Evolutionary conservation across 352 stramenopile genomes (phyloP).

Genomic region (Blastocystis sp.): DNA sequence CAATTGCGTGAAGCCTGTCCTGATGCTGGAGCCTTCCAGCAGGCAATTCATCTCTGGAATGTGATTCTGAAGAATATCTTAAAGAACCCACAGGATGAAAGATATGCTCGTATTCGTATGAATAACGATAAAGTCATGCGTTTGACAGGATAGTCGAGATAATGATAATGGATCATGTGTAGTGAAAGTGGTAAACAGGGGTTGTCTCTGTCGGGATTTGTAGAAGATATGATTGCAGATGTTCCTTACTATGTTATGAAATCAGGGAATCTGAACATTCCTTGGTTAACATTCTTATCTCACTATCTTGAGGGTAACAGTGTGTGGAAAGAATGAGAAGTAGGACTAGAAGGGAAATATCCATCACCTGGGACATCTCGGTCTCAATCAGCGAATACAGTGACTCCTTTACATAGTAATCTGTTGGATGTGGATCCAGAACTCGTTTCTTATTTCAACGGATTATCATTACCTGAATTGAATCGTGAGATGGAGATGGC

Average conservation of each 20-base stretch:
- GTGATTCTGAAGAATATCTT: not conserved
- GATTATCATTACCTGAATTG: not conserved
- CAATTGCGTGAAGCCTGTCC: not conserved
- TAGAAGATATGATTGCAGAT: not conserved
- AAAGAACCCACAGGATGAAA: not conserved
- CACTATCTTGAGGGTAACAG: not conserved
- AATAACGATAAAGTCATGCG: not conserved
- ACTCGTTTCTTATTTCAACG: not conserved
- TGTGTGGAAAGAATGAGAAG: not conserved
- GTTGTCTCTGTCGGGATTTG: conserved; percentile 5
- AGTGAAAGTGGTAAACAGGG: not conserved
- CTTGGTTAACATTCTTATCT: not conserved
- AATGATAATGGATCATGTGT: not conserved
- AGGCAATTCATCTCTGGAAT: not conserved
- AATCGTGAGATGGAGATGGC: not conserved
- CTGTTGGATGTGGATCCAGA: not conserved
- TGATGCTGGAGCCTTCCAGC: not conserved
- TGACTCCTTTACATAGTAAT: no score
- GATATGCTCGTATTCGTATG: not conserved
- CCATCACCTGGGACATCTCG: not conserved
- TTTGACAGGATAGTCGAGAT: not conserved
- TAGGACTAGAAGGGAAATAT: not conserved
- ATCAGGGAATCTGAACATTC: conserved; percentile 43
- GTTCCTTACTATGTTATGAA: conserved; percentile 18
- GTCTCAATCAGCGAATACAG: not conserved